phyloP scores from a whole-genome alignment of 805 yeast species.

The Kuraishia cidri region DNA sequence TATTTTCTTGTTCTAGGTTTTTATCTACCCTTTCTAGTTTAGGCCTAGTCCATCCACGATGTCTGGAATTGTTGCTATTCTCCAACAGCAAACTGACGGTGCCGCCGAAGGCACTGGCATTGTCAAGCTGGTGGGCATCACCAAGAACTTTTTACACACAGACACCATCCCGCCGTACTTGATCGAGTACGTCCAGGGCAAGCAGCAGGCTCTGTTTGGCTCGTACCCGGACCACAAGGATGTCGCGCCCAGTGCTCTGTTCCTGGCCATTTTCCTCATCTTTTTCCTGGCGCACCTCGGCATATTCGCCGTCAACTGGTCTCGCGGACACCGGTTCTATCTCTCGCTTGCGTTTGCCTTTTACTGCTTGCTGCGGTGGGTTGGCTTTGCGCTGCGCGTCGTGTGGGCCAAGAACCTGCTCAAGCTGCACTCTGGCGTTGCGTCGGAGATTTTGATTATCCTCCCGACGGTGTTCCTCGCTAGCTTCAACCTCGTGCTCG shows the following conservation, averaged over 20 bases:
- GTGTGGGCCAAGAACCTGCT: conserved; percentile 50
- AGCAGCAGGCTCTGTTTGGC: conserved; percentile 51
- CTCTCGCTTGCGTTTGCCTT: conserved; percentile 42
- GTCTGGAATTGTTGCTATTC: neutral
- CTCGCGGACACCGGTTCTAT: conserved; percentile 55
- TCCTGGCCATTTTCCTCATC: conserved; percentile 41
- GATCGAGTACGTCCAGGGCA: conserved; percentile 22
- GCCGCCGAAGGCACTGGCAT: conserved; percentile 47
- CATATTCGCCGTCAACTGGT: conserved; percentile 36
- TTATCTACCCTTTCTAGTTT: too few relatives aligned
- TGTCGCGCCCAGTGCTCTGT: conserved; percentile 51
- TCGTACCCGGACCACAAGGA: conserved; percentile 48
- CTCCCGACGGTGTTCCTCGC: conserved; percentile 52
- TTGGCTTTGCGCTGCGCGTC: conserved; percentile 53
- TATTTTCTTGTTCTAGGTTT: too few relatives aligned
- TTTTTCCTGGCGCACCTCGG: conserved; percentile 34
- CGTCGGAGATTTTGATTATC: conserved; percentile 45
- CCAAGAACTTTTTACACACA: conserved; percentile 12
- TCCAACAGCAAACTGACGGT: conserved; percentile 21
- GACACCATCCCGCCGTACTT: conserved; percentile 28
- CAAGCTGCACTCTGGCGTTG: conserved; percentile 38
- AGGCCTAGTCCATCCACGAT: neutral
- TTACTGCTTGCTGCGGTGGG: conserved; percentile 40
- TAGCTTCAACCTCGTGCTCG: conserved; percentile 53
- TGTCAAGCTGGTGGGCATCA: conserved; percentile 18